Evolutionary conservation across 2,329 filamentous ascomycete genomes (phyloP), one percentile per base, ranked within the genome.

Genomic region (Aquanectria penicillioides): DNA sequence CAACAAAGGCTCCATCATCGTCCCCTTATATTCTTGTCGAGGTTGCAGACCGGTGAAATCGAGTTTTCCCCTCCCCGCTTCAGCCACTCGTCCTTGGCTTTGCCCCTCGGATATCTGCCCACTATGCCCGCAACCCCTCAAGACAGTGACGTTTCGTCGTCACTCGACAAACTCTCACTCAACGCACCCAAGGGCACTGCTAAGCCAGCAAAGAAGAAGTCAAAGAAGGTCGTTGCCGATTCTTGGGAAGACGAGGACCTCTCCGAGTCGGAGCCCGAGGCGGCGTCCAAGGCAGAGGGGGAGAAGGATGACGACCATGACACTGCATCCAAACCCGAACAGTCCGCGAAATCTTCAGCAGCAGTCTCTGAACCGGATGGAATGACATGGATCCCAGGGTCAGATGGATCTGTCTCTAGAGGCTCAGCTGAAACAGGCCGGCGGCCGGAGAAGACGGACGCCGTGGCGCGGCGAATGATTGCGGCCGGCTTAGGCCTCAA

Each of bases 381-480:
- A 66, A 47, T 67, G 41, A 58, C 65, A 41, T 71, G 69, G 69
- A 59, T 58, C 2, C 31, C 67, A 4, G 43, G 37, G 9, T 20
- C 50, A 62, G 54, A 64, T 51, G n/a, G 46, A 36, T 13, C 65
- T 6, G 59, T 48, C 22, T 49, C 33, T 28, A 28, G 33, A 13
- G 37, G 34, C n/a, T 44, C 40, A n/a, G 54, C 48, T 25, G 65
- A 68, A 5, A 26, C 64, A 9, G 41, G 59, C 3, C 65, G 68
- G 54, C 80, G 91, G 33, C 94, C 93, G 0, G 94, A 97, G 77
- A 99, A 97, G 81, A 96, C 94, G 62, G 96, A 96, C 61, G 92
- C 93, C 1, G 93, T 97, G 33, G 95, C 95, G 5, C 86, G 91
- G 61, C 83, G 95, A 58, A 84, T 99, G 86, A 98, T 99, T 73